phyloP scores from a whole-genome alignment of 768 basidiomycete genomes.

The Tulasnella calospora region DNA sequence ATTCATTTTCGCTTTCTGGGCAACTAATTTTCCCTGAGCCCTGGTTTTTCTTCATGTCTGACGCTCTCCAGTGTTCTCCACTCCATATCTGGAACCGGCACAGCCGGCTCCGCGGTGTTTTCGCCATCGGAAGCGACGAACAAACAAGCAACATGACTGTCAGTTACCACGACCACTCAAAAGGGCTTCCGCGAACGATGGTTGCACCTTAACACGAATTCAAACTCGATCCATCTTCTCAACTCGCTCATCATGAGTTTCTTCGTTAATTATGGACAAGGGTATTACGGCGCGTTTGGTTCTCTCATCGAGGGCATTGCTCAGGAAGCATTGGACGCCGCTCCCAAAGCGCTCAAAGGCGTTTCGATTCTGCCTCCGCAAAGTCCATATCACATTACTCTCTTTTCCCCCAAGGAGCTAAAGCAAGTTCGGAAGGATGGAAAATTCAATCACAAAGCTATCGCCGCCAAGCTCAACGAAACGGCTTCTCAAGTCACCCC shows the following conservation, averaged over 20 bases:
- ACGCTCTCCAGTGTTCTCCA: no score
- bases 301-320: conserved; percentile 8
- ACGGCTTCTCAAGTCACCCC: background rate
- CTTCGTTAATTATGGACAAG: background rate
- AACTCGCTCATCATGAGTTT: background rate
- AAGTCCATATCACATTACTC: conserved; percentile 25
- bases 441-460: background rate
- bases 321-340: background rate
- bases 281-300: conserved; percentile 4
- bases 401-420: conserved; percentile 27
- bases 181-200: background rate
- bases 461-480: background rate
- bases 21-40: no score
- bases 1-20: no score
- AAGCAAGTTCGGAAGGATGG: background rate
- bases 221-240: background rate
- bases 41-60: no score
- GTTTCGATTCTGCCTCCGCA: background rate
- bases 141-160: background rate
- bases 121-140: background rate
- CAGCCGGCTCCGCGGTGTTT: background rate
- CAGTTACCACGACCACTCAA: background rate
- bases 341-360: conserved; percentile 1
- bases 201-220: background rate
- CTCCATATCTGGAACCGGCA: no score